Evolutionary conservation across 2,329 filamentous ascomycete genomes (phyloP).

Genomic region (Fusarium abutilonis): DNA sequence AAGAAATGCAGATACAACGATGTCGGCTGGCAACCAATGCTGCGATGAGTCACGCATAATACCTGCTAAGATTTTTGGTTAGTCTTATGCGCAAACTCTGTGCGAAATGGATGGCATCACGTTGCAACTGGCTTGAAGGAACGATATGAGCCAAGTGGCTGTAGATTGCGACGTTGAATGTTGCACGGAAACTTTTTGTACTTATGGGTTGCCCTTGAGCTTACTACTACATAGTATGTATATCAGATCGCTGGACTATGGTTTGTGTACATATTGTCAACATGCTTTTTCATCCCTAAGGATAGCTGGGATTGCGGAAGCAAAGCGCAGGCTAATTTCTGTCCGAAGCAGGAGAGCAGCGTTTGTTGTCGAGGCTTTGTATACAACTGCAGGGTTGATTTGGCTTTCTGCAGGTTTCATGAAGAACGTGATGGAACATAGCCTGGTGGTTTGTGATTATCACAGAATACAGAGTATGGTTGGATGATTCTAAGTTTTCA

Average conservation of each 20-base stretch:
- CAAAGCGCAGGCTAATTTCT: neutral
- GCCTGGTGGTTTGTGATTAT: conserved; percentile 11
- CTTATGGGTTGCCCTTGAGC: neutral
- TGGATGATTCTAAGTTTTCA: conserved; percentile 4
- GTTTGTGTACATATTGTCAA: conserved; percentile 6
- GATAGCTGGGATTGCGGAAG: conserved; percentile 5
- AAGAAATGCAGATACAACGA: no score
- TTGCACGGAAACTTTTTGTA: neutral
- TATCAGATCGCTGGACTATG: conserved; percentile 15
- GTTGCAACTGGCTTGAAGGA: conserved; percentile 4
- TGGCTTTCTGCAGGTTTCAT: neutral
- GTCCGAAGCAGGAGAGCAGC: conserved; percentile 6
- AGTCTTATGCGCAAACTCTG: conserved; percentile 2
- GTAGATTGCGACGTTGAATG: neutral
- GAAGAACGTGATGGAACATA: neutral
- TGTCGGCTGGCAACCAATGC: neutral
- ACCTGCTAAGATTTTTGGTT: neutral
- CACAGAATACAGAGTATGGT: conserved; percentile 18
- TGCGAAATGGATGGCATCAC: conserved; percentile 5
- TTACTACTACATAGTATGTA: no score
- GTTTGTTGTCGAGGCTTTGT: neutral
- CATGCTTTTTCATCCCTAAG: conserved; percentile 10
- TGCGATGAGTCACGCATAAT: neutral
- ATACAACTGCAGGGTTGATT: neutral
- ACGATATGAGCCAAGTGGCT: conserved; percentile 14